phyloP scores from a whole-genome alignment of 495 filamentous ascomycete species.

The Saxispiralis lemnorum region DNA sequence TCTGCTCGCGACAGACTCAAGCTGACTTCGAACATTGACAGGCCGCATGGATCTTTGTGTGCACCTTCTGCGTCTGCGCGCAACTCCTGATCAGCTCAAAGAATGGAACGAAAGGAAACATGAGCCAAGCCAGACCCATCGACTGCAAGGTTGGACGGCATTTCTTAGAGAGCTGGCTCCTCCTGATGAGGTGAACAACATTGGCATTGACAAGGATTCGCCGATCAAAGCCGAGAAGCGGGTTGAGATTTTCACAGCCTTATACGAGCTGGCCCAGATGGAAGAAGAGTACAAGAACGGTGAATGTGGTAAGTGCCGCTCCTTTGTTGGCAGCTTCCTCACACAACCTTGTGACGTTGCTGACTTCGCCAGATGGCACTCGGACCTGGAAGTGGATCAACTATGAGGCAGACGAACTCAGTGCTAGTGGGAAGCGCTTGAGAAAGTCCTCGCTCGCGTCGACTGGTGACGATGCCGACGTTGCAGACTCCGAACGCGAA shows the following conservation, averaged over 20 bases:
- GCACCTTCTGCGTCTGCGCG: slow-evolving; percentile 10
- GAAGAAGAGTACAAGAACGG: slow-evolving; percentile 38
- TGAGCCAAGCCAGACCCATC: not conserved
- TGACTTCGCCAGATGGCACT: too few relatives aligned
- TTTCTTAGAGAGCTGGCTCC: slow-evolving; percentile 4
- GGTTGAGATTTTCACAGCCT: slow-evolving; percentile 38
- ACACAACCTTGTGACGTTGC: too few relatives aligned
- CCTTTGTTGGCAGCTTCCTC: not conserved
- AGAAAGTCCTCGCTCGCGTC: too few relatives aligned
- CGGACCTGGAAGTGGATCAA: too few relatives aligned
- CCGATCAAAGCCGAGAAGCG: slow-evolving; percentile 26
- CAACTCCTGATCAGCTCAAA: slow-evolving; percentile 9
- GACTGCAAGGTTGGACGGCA: slow-evolving; percentile 4
- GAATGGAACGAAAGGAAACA: slow-evolving; percentile 1
- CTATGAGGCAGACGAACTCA: too few relatives aligned
- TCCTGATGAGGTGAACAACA: not conserved
- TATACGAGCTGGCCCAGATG: slow-evolving; percentile 46
- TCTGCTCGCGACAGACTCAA: not conserved
- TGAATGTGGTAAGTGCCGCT: not conserved
- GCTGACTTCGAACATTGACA: slow-evolving; percentile 1
- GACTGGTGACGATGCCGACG: too few relatives aligned
- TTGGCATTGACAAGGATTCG: slow-evolving; percentile 22
- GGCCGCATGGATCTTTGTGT: slow-evolving; percentile 28
- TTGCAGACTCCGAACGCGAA: too few relatives aligned
- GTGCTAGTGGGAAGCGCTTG: too few relatives aligned